Conservation (phyloP, 345 rosid genomes). For the Gossypioides kirkii region DNA sequence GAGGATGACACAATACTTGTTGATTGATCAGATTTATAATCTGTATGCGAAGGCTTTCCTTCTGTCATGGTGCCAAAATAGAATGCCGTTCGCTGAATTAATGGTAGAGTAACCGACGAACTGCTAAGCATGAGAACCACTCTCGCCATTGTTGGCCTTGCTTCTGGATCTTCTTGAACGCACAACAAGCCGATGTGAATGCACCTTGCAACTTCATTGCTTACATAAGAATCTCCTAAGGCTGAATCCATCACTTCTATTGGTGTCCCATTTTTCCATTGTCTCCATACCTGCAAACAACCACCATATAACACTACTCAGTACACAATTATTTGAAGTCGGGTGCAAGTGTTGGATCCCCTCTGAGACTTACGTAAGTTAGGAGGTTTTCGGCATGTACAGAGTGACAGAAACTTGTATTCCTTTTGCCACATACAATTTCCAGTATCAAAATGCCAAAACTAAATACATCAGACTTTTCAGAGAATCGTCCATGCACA, state of each 20-base stretch:
- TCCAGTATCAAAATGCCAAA: background rate
- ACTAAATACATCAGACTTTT: background rate
- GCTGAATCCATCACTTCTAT: background rate
- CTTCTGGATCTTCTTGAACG: slow-evolving; percentile 7
- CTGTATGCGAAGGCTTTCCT: background rate
- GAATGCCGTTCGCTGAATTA: slow-evolving; percentile 23
- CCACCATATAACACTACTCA: background rate
- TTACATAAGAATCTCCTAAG: background rate
- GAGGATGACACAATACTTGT: background rate
- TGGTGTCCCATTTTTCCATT: slow-evolving; percentile 4
- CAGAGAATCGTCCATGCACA: background rate
- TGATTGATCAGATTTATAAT: background rate
- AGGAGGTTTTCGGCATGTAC: background rate
- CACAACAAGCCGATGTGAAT: slow-evolving; percentile 12
- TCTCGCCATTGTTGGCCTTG: slow-evolving; percentile 9
- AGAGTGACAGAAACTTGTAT: background rate
- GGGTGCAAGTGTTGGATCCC: too few species aligned
- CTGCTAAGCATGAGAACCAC: slow-evolving; percentile 17
- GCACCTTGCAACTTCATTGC: slow-evolving; percentile 9
- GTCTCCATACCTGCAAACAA: slow-evolving; percentile 11
- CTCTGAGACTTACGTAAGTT: slow-evolving; percentile 10
- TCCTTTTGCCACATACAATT: background rate
- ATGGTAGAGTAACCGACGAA: slow-evolving; percentile 19
- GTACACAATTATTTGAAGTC: too few species aligned
- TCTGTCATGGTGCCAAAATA: slow-evolving; percentile 4